Percentiles rank a stretch among this genome's conserved stretches.
phyloP scores from a whole-genome alignment of 2,329 filamentous ascomycete genomes.

The Aspergillus nomiae region DNA sequence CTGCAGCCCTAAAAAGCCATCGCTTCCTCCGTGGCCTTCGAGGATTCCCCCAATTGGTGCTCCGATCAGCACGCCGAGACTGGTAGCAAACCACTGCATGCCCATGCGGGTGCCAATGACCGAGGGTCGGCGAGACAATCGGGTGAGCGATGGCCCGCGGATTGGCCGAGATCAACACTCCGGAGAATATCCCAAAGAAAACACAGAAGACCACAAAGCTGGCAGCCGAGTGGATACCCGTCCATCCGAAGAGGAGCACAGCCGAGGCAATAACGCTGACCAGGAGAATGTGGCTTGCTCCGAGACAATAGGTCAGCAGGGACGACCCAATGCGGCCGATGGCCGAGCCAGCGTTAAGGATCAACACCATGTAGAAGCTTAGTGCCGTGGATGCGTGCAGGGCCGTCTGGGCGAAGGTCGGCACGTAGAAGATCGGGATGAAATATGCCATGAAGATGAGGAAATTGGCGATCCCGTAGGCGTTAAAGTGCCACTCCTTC shows the following conservation, averaged over 20 bases:
- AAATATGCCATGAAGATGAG: not conserved
- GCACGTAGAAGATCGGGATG: constrained; percentile 6
- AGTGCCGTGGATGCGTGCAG: not conserved
- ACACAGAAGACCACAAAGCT: constrained; percentile 63
- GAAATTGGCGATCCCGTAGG: not conserved
- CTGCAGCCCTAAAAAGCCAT: no score
- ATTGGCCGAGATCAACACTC: not conserved
- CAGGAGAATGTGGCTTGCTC: not conserved
- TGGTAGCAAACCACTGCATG: no score
- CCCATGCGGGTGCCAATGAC: no score
- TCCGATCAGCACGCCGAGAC: no score
- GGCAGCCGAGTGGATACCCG: constrained; percentile 44
- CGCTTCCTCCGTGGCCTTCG: no score
- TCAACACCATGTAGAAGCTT: constrained; percentile 1
- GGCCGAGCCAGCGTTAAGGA: constrained; percentile 3
- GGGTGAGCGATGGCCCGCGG: no score
- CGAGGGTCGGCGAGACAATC: no score
- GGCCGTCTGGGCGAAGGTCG: not conserved
- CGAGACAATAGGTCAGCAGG: not conserved
- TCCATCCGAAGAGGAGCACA: constrained; percentile 7
- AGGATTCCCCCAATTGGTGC: no score
- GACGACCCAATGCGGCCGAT: not conserved
- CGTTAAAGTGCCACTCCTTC: not conserved
- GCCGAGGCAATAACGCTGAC: not conserved
- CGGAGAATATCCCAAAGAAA: constrained; percentile 1